phyloP scores from a whole-genome alignment of 73 alveolate species.

The Tetrahymena borealis region DNA sequence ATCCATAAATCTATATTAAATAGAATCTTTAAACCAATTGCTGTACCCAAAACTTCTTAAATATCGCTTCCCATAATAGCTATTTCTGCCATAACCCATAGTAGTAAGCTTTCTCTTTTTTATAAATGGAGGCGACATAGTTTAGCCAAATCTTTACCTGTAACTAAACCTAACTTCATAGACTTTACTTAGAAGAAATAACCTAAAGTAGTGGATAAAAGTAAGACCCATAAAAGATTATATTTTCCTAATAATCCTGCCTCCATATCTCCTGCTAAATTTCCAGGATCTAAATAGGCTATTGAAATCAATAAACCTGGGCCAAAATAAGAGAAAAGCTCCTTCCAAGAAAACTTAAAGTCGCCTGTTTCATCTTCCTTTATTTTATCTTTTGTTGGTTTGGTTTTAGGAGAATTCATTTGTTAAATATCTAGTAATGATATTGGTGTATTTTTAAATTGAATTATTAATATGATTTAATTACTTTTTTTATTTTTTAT shows the following conservation, averaged over 20 bases:
- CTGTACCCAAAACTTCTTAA: conserved; percentile 74
- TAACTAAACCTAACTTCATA: conserved; percentile 62
- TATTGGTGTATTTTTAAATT: too few species aligned
- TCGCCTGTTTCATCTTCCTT: background rate
- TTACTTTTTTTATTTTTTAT: too few species aligned
- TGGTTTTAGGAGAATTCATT: too few species aligned
- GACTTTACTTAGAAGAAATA: conserved; percentile 49
- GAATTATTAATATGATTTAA: too few species aligned
- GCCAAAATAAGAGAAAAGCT: conserved; percentile 53
- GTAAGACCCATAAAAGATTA: conserved; percentile 63
- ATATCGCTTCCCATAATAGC: conserved; percentile 77
- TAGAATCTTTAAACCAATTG: conserved; percentile 47
- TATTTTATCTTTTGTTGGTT: background rate
- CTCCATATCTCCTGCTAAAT: conserved; percentile 15
- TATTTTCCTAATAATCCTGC: conserved; percentile 38
- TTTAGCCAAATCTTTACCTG: conserved; percentile 59
- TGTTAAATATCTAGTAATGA: too few species aligned
- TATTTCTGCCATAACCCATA: conserved; percentile 72
- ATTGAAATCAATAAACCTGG: conserved; percentile 66
- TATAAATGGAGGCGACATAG: conserved; percentile 54
- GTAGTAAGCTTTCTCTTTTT: conserved; percentile 29
- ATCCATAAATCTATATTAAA: conserved; percentile 28
- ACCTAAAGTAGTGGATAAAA: conserved; percentile 53
- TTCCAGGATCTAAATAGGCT: conserved; percentile 75
- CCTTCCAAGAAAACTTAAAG: conserved; percentile 3